Evolutionary conservation across 139 green algal species (phyloP), one percentile per base, ranked within the genome.

Genomic region (Coelastrella sp.): DNA sequence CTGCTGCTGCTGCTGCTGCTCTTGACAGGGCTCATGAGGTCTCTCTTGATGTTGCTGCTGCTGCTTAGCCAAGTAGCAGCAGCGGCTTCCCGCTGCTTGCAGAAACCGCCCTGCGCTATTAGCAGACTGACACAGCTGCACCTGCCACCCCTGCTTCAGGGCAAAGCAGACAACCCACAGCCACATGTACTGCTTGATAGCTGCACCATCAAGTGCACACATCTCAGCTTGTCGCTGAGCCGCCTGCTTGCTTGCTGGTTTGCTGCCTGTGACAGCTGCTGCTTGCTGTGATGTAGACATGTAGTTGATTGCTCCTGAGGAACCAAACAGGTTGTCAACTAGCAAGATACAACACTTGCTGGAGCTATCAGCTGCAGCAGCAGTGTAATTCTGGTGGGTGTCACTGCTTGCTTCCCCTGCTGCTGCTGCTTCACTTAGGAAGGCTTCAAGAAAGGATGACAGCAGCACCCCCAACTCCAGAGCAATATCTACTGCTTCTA

Each of bases 141-240:
- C 5, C 11, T 83, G 75, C 75, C 75, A 83, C 21, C 51, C 50
- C 40, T 83, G 75, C 51, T 83, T 40, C 17, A 83, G 27, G 9
- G n/a, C 69, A 60, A 83, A 83, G 35, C 34, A 50, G 32, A 83
- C 35, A 15, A 83, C 25, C 75, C 75, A 83, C 50, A 83, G 35
- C 75, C 75, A 83, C 30, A 83, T 25, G 7, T 60, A 25, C 32
- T 71, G 75, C 34, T 40, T 83, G 53, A 71, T 83, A 6, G 35
- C 50, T 25, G 3, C 32, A 17, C 34, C 51, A n/a, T 69, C 9
- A 1, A 83, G 38, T 2, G 2, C 5, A 3, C 35, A 51, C 9
- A 57, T 60, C 51, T 50, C 50, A 27, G 50, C 75, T 60, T 83
- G 75, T 23, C 35, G 51, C 17, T 50, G 48, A 40, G 75, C 75